Percentiles rank a stretch among this genome's conserved stretches.
Conservation (phyloP, 2,329 filamentous ascomycete genomes). For the Mariannaea sp. region DNA sequence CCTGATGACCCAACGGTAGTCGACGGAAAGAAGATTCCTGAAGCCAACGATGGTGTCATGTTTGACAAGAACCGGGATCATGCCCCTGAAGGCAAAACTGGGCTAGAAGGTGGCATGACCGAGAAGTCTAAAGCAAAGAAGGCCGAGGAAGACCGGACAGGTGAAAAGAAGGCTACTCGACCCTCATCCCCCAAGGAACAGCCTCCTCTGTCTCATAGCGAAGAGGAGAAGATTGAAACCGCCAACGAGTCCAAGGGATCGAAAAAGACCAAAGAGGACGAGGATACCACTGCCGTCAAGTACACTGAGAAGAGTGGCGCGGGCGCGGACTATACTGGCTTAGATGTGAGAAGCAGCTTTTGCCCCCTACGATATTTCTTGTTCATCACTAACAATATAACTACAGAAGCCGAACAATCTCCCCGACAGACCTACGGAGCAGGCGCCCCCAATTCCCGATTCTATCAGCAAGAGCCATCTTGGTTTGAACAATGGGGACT, state of each 20-base stretch:
- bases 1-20: constrained; percentile 57
- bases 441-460: constrained; percentile 70
- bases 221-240: constrained; percentile 68
- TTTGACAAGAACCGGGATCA: constrained; percentile 78
- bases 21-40: constrained; percentile 65
- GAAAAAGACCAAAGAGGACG: constrained; percentile 30
- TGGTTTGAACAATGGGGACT: constrained; percentile 46
- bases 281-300: constrained; percentile 29
- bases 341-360: constrained; percentile 39
- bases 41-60: constrained; percentile 84
- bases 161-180: constrained; percentile 70
- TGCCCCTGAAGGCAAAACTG: constrained; percentile 84
- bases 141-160: constrained; percentile 67
- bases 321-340: constrained; percentile 43
- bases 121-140: constrained; percentile 81
- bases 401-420: constrained; percentile 78
- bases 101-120: constrained; percentile 86
- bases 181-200: constrained; percentile 86
- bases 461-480: constrained; percentile 69
- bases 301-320: constrained; percentile 50
- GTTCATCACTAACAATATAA: constrained; percentile 25
- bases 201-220: constrained; percentile 79
- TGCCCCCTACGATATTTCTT: background rate
- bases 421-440: constrained; percentile 76
- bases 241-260: constrained; percentile 43